Evolutionary conservation across 2,329 filamentous ascomycete genomes (phyloP), one percentile per base, ranked within the genome.

Genomic region (Grosmannia huntii): DNA sequence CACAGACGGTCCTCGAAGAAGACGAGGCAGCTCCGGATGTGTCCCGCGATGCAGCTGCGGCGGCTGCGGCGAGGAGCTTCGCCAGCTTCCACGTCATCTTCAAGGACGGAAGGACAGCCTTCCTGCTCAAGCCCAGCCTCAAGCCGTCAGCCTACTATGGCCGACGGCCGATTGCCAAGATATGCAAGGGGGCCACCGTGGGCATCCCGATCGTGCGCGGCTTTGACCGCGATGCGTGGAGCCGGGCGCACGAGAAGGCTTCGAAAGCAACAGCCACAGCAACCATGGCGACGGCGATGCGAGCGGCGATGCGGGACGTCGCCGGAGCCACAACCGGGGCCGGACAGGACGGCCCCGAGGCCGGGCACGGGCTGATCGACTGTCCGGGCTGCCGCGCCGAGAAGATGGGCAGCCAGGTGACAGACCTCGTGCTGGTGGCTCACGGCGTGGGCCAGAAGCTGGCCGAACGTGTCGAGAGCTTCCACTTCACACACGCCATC

Each of bases 381-480:
- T 83, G 85, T 69, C 65, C 75, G 62, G 79, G 84, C 66, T 86
- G 89, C 72, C 71, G 78, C 67, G 74, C 81, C 64, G 77, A 89
- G 68, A 78, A 83, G 67, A 75, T 81, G 49, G 76, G 77, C 31
- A 84, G 84, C 1, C 83, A 84, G 61, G 88, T 95, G 5, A 92
- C 87, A 0, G 94, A 99, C 67, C 76, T 99, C 9, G 82, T 97
- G 1, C 77, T 99, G 5, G 89, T 97, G 11, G 88, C 94, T 50
- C 94, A 99, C 66, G 94, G 94, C 2, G 97, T 99, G 62, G 94
- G 94, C 0, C 94, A 99, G 69, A 97, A 99, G 69, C 79, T 97
- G 55, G 95, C 91, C 0, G 90, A 99, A 68, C 80, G 91, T 14
- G 89, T 97, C 61, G 92, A 97, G 70, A 96, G 90, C 65, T 99